These are phyloP conservation scores for Blastobotrys buckinghamii DNA, from an alignment of 1,139 yeast species.

Conservation along the genomic window DNA sequence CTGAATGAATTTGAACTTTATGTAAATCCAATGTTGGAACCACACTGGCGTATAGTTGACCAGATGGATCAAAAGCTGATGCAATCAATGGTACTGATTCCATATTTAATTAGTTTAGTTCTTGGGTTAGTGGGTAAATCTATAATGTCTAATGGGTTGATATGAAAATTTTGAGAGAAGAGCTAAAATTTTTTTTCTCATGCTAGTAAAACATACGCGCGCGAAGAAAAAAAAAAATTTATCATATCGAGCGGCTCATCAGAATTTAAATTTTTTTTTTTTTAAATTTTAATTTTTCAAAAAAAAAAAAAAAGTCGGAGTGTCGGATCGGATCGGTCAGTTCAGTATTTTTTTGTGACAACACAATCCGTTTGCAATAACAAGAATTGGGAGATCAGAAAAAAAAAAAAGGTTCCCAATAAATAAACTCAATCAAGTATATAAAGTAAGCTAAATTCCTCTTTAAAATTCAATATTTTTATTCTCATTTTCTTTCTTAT, in stretches of 20 bases:
- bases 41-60: constrained; percentile 60
- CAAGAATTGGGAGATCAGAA: no score
- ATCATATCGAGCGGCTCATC: neutral
- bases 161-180: neutral
- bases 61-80: constrained; percentile 48
- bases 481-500: neutral
- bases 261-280: no score
- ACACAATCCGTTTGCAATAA: no score
- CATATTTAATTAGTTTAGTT: constrained; percentile 1
- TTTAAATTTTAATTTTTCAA: no score
- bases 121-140: neutral
- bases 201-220: neutral
- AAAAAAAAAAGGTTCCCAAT: no score
- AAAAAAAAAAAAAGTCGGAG: no score
- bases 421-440: neutral
- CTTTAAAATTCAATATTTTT: neutral
- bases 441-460: neutral
- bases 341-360: no score
- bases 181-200: constrained; percentile 11
- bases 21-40: constrained; percentile 69
- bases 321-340: no score
- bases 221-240: neutral
- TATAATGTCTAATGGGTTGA: neutral
- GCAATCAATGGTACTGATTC: constrained; percentile 23
- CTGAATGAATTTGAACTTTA: constrained; percentile 49